Percentiles rank a stretch among this genome's conserved stretches.
Conservation (phyloP, 768 basidiomycete species). For the Cystoderma amianthinum region DNA sequence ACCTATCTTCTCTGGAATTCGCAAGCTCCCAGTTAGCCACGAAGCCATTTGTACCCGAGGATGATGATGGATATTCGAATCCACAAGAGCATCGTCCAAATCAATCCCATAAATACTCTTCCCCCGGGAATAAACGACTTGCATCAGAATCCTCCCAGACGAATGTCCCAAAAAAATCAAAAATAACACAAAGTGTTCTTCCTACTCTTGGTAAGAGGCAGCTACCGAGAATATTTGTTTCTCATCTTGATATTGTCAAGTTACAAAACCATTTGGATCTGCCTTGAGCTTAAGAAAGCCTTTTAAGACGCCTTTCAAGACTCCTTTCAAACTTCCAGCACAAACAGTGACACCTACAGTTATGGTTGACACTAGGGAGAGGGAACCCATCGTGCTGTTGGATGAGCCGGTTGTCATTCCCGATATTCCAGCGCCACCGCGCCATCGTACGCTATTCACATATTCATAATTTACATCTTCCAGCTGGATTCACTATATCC, state of each 20-base stretch:
- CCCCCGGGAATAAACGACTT: background rate
- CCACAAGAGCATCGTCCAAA: background rate
- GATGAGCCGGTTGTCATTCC: background rate
- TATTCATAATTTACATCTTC: background rate
- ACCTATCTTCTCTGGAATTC: conserved; percentile 36
- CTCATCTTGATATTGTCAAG: conserved; percentile 19
- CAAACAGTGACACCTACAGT: background rate
- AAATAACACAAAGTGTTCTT: conserved; percentile 8
- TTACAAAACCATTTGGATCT: conserved; percentile 41
- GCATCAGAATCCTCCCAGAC: background rate
- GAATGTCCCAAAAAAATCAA: background rate
- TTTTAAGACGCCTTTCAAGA: conserved; percentile 36
- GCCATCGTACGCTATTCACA: background rate
- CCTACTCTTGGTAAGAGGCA: conserved; percentile 22
- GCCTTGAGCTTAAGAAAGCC: conserved; percentile 38
- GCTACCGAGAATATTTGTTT: background rate
- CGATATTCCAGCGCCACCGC: background rate
- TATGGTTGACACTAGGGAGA: background rate
- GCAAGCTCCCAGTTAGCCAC: conserved; percentile 9
- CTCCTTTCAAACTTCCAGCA: conserved; percentile 22
- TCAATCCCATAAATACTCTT: background rate
- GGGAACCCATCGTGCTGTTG: background rate
- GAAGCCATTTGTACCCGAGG: background rate
- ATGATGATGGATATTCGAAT: background rate
- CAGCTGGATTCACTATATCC: background rate